Percentiles rank a stretch among this genome's conserved stretches.
Conservation (phyloP, 345 rosid species). For the Rhodomyrtus tomentosa region DNA sequence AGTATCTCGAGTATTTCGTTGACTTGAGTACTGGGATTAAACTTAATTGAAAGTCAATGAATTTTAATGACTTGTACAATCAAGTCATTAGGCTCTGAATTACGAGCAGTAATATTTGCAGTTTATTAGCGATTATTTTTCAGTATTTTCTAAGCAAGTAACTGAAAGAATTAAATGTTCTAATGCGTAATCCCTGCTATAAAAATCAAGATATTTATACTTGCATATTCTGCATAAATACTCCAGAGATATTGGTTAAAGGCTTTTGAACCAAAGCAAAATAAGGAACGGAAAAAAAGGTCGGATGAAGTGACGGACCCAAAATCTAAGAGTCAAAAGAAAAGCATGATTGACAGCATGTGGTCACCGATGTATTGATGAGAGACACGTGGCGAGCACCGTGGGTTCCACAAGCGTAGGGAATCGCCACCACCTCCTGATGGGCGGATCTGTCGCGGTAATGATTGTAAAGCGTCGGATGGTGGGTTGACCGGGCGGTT, state of each 20-base stretch:
- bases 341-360: neutral
- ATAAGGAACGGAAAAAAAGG: neutral
- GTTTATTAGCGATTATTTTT: neutral
- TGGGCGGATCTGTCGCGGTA: neutral
- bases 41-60: too few species aligned
- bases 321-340: neutral
- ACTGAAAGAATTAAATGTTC: neutral
- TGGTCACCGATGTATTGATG: conserved; percentile 14
- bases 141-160: neutral
- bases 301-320: neutral
- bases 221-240: neutral
- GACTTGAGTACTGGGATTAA: too few species aligned
- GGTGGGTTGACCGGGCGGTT: neutral
- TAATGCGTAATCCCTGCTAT: neutral
- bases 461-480: neutral
- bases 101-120: too few species aligned
- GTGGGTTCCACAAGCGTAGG: neutral
- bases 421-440: neutral
- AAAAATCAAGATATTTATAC: neutral
- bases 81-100: too few species aligned
- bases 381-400: conserved; percentile 4
- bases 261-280: neutral
- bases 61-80: too few species aligned
- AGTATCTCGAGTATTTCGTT: too few species aligned
- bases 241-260: neutral